Percentiles rank a stretch among this genome's conserved stretches.
Conservation (phyloP, 768 basidiomycete species). For the Punctularia strigosozonata region DNA sequence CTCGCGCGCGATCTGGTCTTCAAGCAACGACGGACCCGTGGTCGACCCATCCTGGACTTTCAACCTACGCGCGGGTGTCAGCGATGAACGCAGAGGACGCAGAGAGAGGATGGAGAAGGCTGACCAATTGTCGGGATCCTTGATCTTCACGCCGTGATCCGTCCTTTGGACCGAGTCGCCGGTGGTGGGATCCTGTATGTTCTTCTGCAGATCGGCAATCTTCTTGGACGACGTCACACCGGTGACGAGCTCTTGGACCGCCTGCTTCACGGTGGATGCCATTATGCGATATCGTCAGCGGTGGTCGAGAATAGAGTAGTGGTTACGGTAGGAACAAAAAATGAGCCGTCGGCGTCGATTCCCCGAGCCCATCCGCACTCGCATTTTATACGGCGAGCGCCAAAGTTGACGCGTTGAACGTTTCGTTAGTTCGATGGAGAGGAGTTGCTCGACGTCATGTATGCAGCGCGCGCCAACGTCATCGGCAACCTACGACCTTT, state of each 20-base stretch:
- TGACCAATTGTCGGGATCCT: conserved; percentile 59
- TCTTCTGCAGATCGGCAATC: conserved; percentile 17
- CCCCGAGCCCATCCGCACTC: too few species aligned
- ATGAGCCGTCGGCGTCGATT: too few species aligned
- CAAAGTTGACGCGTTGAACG: too few species aligned
- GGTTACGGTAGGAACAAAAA: conserved; percentile 16
- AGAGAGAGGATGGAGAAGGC: conserved; percentile 5
- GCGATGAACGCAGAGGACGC: conserved; percentile 2
- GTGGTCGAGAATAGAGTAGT: conserved; percentile 20
- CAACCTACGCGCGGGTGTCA: conserved; percentile 29
- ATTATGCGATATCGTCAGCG: conserved; percentile 18
- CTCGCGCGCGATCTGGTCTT: conserved; percentile 64
- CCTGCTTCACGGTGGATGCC: conserved; percentile 15
- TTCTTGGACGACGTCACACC: conserved; percentile 2
- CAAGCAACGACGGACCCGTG: conserved; percentile 65
- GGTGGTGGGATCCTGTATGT: conserved; percentile 21
- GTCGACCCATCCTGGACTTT: conserved; percentile 33
- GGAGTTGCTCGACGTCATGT: too few species aligned
- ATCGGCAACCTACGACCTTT: too few species aligned
- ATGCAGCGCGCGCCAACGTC: too few species aligned
- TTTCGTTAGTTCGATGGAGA: too few species aligned
- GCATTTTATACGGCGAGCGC: too few species aligned
- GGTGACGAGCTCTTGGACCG: conserved; percentile 9
- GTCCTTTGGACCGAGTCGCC: conserved; percentile 32
- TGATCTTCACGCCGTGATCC: conserved; percentile 46